A percentile compares a stretch with the other conserved stretches of the same genome.
These are phyloP conservation scores for Cornus suecica DNA, from an alignment of 148 eudicot genomes.

Conservation along the genomic window DNA sequence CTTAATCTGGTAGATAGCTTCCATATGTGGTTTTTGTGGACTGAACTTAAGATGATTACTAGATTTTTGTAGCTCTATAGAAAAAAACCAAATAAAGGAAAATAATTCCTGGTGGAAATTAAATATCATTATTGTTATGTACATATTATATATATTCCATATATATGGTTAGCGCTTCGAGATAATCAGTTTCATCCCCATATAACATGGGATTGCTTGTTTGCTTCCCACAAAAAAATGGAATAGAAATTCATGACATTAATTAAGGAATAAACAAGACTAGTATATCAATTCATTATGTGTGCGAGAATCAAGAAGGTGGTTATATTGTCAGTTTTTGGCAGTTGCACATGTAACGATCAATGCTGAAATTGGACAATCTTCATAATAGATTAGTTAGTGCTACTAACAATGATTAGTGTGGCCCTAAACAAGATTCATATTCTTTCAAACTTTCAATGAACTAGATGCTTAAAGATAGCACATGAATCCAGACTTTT, in stretches of 20 bases:
- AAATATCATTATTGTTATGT: too few species aligned
- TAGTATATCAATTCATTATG: background rate
- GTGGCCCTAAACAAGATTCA: constrained; percentile 1
- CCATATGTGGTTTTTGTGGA: too few species aligned
- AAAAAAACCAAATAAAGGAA: too few species aligned
- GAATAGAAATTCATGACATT: background rate
- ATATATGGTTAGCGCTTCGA: background rate
- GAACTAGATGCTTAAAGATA: background rate
- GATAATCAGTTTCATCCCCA: background rate
- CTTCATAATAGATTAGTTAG: background rate
- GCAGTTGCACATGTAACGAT: constrained; percentile 17
- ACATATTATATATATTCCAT: too few species aligned
- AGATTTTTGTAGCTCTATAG: too few species aligned
- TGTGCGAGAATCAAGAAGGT: background rate
- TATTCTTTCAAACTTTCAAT: constrained; percentile 1
- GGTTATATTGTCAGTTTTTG: background rate
- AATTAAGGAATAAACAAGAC: background rate
- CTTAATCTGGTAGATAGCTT: too few species aligned
- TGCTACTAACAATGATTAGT: background rate
- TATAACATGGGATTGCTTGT: background rate
- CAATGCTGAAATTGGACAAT: background rate
- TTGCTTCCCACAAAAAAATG: background rate
- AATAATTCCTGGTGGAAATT: background rate
- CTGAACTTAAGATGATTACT: too few species aligned
- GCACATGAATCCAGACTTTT: background rate